Base-by-base conservation (phyloP, 139 green algal species). In the Parachlorella kessleri region DNA sequence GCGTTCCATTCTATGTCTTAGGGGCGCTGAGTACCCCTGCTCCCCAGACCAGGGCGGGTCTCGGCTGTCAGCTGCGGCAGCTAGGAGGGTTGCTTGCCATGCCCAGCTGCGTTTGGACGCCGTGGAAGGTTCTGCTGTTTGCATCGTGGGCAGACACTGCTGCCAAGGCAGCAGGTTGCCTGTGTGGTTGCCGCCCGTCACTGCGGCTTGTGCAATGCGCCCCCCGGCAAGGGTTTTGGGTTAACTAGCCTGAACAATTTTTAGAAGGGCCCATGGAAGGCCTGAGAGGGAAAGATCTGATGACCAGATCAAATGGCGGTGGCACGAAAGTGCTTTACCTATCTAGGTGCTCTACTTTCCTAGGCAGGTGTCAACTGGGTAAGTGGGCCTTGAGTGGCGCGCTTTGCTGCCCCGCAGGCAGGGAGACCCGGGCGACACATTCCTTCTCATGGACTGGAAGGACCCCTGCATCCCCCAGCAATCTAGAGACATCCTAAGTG, bases 361-460 rank as follows among this genome's bases (percentile, higher is more conserved):
- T 18, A 59, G 32, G 6, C 66, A 35, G 35, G 32, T 33, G 41
- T 7, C 66, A n/a, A 35, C 30, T 41, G 30, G 32, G 66, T 33
- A 30, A 35, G 66, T 71, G 30, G 48, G 10, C 48, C 48, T 18
- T 59, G 48, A 28, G 18, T 59, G 10, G 18, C 10, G 10, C 10
- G 10, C 48, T 59, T 10, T 18, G 48, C 26, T 33, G 10, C 59
- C 59, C 8, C 33, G 73, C 36, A 77, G 72, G 72, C 89, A 95
- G 81, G 92, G 92, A 0, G 92, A 96, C 77, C 91, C 92, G 0
- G 93, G 93, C 37, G 82, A 90, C 71, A 92, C 87, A 1, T 66
- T 85, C 40, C 79, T 91, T 63, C 38, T 97, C 55, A 81, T 84
- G 59, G 85, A 89, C 40, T 30, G 89, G 33, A 69, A 84, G 6